Conservation (phyloP, 2,329 filamentous ascomycete genomes). For the Mollisia scopiformis region DNA sequence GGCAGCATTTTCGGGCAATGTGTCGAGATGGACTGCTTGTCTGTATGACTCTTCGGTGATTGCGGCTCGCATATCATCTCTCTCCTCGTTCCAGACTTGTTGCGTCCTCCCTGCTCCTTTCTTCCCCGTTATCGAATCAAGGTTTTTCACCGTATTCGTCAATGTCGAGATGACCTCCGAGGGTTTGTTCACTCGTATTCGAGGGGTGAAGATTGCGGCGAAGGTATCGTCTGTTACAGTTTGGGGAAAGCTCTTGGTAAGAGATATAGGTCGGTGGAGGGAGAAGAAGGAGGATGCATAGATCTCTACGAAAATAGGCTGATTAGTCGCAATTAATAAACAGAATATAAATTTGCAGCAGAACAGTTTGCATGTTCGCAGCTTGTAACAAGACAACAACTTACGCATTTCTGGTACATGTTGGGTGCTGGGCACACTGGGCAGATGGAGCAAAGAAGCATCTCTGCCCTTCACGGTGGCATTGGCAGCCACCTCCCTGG, state of each 20-base stretch:
- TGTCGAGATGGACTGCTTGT: conserved; percentile 55
- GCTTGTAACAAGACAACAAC: conserved; percentile 3
- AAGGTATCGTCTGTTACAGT: conserved; percentile 75
- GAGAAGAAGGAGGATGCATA: conserved; percentile 93
- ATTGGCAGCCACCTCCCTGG: conserved; percentile 50
- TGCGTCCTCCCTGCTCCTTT: conserved; percentile 40
- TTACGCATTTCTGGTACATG: conserved; percentile 70
- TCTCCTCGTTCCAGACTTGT: conserved; percentile 33
- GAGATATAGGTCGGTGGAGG: conserved; percentile 89
- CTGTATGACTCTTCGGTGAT: conserved; percentile 48
- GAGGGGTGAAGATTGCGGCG: conserved; percentile 76
- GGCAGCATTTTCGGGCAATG: conserved; percentile 53
- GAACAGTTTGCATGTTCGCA: not conserved
- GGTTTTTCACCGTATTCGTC: conserved; percentile 58
- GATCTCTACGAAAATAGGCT: conserved; percentile 62
- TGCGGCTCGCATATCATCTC: conserved; percentile 42
- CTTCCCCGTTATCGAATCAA: conserved; percentile 60
- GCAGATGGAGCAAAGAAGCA: conserved; percentile 59
- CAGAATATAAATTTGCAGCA: not conserved
- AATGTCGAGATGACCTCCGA: conserved; percentile 70
- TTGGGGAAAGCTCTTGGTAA: conserved; percentile 79
- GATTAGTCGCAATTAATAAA: conserved; percentile 3
- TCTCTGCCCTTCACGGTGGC: conserved; percentile 41
- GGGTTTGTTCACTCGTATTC: conserved; percentile 50
- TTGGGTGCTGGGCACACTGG: conserved; percentile 75